Conservation (phyloP, 2,329 filamentous ascomycete genomes). For the Blastomyces percursus region DNA sequence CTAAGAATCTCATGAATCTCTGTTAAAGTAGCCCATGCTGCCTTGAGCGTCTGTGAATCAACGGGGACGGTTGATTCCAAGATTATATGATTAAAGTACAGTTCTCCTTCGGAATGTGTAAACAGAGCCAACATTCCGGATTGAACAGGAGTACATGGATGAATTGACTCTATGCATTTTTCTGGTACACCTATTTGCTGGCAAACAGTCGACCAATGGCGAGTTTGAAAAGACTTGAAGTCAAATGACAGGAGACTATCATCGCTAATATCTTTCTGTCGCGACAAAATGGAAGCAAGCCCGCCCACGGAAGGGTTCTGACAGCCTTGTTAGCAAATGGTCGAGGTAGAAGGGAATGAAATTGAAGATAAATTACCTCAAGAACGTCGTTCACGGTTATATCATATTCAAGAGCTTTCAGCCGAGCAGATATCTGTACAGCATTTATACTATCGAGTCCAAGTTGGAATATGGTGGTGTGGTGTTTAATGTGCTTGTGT, state of each 20-base stretch:
- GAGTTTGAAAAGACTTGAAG: slow-evolving; percentile 42
- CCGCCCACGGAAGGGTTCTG: slow-evolving; percentile 28
- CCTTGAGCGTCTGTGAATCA: slow-evolving; percentile 33
- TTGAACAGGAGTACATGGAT: slow-evolving; percentile 72
- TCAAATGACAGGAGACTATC: slow-evolving; percentile 30
- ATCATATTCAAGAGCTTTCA: slow-evolving; percentile 49
- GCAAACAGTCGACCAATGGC: slow-evolving; percentile 28
- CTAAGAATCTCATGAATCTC: slow-evolving; percentile 59
- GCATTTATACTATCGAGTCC: slow-evolving; percentile 87
- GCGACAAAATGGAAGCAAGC: slow-evolving; percentile 25
- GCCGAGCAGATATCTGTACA: slow-evolving; percentile 58
- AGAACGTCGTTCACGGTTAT: slow-evolving; percentile 65
- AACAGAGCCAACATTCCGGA: slow-evolving; percentile 70
- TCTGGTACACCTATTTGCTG: slow-evolving; percentile 21
- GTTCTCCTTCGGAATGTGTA: slow-evolving; percentile 50
- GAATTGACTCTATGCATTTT: slow-evolving; percentile 44
- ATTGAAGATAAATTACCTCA: slow-evolving; percentile 33
- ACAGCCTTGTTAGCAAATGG: slow-evolving; percentile 11
- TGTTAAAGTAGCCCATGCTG: slow-evolving; percentile 50
- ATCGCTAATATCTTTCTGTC: slow-evolving; percentile 31
- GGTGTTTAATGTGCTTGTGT: slow-evolving; percentile 41
- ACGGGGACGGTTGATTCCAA: slow-evolving; percentile 38
- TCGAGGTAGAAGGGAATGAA: neutral
- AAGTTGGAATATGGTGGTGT: slow-evolving; percentile 72
- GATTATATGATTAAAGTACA: slow-evolving; percentile 67